Evolutionary conservation across 108 stramenopile species (phyloP).

Genomic region (Skeletonema potamos): DNA sequence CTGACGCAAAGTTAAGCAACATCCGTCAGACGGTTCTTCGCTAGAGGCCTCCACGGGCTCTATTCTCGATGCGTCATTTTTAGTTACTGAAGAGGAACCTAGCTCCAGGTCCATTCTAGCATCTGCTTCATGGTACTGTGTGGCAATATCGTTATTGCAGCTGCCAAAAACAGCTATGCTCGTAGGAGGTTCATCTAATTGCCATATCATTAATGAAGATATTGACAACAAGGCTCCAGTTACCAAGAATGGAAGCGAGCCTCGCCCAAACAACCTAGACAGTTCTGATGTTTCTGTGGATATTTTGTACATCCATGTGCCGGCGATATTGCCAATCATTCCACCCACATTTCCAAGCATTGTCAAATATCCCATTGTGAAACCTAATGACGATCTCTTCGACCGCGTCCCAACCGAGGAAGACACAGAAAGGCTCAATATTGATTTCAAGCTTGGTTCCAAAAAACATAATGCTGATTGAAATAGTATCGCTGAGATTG

Average conservation of each 20-base stretch:
- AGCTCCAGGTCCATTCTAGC: neutral
- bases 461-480: slow-evolving; percentile 23
- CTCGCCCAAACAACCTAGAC: neutral
- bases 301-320: slow-evolving; percentile 26
- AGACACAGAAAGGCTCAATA: slow-evolving; percentile 7
- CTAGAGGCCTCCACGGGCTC: slow-evolving; percentile 13
- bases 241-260: slow-evolving; percentile 22
- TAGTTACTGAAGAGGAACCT: neutral
- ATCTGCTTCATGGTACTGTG: neutral
- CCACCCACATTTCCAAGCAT: slow-evolving; percentile 23
- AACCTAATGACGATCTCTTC: slow-evolving; percentile 12
- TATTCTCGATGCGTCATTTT: neutral
- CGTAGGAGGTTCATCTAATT: slow-evolving; percentile 16
- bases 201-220: slow-evolving; percentile 18
- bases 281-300: slow-evolving; percentile 17
- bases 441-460: slow-evolving; percentile 32
- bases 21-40: slow-evolving; percentile 5
- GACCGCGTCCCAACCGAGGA: neutral
- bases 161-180: neutral
- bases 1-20: slow-evolving; percentile 26
- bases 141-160: neutral
- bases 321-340: slow-evolving; percentile 29
- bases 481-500: slow-evolving; percentile 16
- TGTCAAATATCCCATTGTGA: slow-evolving; percentile 19
- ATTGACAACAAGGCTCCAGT: slow-evolving; percentile 8